Conservation (phyloP, 257 asterid species). For the Vinca minor region DNA sequence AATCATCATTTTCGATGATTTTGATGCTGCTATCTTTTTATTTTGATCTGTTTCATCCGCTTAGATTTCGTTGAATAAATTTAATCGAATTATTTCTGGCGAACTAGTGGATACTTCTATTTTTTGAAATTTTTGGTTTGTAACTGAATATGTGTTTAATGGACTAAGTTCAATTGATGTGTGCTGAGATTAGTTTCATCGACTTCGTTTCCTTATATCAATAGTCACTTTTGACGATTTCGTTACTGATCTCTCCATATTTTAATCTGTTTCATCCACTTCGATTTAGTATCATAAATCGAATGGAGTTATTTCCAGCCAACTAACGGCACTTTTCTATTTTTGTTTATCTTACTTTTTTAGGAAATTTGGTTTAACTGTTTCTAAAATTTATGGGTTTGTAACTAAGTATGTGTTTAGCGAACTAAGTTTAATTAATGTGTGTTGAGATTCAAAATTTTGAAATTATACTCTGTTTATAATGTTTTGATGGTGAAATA, state of each 20-base stretch:
- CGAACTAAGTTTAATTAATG: not conserved
- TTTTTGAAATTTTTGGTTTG: too few species aligned
- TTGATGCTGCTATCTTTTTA: too few species aligned
- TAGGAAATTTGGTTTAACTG: not conserved
- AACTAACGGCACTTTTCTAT: not conserved
- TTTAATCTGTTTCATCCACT: constrained; percentile 1
- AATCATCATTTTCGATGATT: too few species aligned
- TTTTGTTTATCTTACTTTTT: not conserved
- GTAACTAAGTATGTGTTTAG: not conserved
- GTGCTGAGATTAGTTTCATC: too few species aligned
- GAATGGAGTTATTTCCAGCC: not conserved
- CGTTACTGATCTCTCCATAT: not conserved
- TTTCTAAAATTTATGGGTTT: not conserved
- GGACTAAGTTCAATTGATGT: too few species aligned
- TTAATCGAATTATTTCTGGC: too few species aligned
- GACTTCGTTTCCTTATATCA: too few species aligned
- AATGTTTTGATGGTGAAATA: not conserved
- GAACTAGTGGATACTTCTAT: too few species aligned
- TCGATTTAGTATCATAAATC: not conserved
- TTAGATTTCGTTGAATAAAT: too few species aligned
- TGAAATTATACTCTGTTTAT: not conserved
- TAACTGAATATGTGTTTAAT: too few species aligned
- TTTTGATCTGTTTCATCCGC: too few species aligned
- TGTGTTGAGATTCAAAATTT: not conserved
- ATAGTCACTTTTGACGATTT: not conserved